Evolutionary conservation across 2,329 filamentous ascomycete species (phyloP).

Genomic region (Onygena corvina): DNA sequence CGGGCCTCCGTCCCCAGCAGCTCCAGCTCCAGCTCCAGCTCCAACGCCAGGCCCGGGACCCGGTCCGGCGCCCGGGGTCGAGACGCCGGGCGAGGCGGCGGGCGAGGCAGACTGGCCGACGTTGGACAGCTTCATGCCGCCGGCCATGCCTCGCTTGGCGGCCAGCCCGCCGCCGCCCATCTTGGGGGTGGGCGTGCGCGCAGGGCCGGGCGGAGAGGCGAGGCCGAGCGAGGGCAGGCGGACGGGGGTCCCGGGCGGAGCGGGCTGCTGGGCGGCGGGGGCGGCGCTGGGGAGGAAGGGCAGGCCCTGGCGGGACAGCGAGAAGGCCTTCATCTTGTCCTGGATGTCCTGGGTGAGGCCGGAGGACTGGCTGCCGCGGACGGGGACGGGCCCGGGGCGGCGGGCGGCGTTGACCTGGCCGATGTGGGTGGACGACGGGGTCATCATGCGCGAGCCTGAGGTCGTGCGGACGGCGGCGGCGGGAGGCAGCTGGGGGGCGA

Average conservation of each 20-base stretch:
- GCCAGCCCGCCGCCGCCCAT: constrained; percentile 33
- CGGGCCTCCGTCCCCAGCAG: too few relatives aligned
- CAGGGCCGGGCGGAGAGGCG: constrained; percentile 13
- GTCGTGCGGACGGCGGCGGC: constrained; percentile 22
- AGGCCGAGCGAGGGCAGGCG: constrained; percentile 7
- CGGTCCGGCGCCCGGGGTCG: too few relatives aligned
- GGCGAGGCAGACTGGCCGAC: constrained; percentile 26
- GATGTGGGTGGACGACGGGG: constrained; percentile 68
- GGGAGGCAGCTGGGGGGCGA: constrained; percentile 10
- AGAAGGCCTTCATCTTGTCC: constrained; percentile 58
- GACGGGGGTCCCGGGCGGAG: neutral
- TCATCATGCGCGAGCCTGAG: constrained; percentile 43
- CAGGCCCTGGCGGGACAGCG: constrained; percentile 43
- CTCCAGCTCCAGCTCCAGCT: too few relatives aligned
- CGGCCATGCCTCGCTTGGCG: constrained; percentile 37
- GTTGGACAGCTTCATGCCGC: constrained; percentile 39
- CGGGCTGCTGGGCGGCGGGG: neutral
- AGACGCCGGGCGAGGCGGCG: constrained; percentile 10
- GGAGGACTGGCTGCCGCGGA: constrained; percentile 36
- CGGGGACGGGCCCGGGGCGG: constrained; percentile 40
- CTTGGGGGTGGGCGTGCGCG: constrained; percentile 25
- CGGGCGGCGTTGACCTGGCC: constrained; percentile 61
- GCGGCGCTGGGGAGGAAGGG: neutral
- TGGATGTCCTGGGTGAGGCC: constrained; percentile 52
- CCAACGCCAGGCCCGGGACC: too few relatives aligned